Base-by-base conservation (phyloP, 352 stramenopile species). In the Phytophthora foliorum region DNA sequence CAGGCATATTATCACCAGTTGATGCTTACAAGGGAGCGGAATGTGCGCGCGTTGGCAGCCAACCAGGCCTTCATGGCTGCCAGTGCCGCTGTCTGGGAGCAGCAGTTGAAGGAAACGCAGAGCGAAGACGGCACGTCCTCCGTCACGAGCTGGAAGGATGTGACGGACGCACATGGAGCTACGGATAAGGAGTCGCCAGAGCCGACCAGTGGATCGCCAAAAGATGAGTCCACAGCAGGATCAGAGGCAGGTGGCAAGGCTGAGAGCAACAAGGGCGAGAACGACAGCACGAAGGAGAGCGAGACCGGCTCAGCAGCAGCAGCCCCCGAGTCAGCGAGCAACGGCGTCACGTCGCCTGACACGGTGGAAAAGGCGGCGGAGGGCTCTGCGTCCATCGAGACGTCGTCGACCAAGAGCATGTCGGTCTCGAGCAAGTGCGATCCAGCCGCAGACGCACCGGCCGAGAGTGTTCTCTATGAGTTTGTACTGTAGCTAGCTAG, bases 1-100 rank as follows among this genome's bases (percentile, higher is more conserved):
- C 80, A 91, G 41, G 65, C 84, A 14, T 92, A 90, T 51, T 86
- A 83, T 44, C 66, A 83, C 10, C 82, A 88, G 42, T 38, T 84
- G 29, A 74, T 77, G 44, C 44, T 82, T 29, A 69, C 64, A 2
- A 77, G 82, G 17, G 83, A 88, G 64, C 74, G 78, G 17, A 92
- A 93, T 21, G 65, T 86, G 25, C 69, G 84, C 27, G 70, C 76
- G 8, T 71, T 92, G 9, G 82, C 77, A 39, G 72, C 72, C 11
- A 81, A 65, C 9, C 73, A 86, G 34, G 71, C 81, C 16, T 90
- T 89, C 9, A 63, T 92, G 46, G 17, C 67, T 1, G 66, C 76
- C 2, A 82, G 78, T 38, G 67, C 66, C 2, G 51, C 67, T 10
- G 52, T 79, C 2, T 93, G 82, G 82, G 69, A 86, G 57, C 60